phyloP scores from a whole-genome alignment of 495 filamentous ascomycete genomes.

The Aspergillus ostianus region DNA sequence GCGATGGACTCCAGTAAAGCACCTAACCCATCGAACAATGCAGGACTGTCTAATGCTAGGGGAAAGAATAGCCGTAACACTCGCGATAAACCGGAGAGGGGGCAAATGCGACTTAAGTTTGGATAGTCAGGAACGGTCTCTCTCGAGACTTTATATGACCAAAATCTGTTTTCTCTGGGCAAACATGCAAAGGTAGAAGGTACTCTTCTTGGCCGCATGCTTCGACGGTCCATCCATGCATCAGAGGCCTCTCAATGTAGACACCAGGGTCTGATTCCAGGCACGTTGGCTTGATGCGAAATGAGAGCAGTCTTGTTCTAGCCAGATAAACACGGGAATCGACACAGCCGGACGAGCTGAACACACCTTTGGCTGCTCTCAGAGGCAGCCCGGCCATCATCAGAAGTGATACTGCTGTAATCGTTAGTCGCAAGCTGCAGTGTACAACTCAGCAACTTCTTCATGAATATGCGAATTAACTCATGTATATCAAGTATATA shows the following conservation, averaged over 20 bases:
- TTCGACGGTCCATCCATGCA: not conserved
- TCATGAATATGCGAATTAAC: not conserved
- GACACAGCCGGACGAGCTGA: not conserved
- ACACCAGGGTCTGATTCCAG: not conserved
- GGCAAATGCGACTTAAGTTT: constrained; percentile 74
- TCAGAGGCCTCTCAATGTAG: not conserved
- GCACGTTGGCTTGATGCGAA: not conserved
- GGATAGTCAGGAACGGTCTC: constrained; percentile 28
- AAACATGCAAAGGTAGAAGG: no score
- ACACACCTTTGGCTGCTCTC: not conserved
- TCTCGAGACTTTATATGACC: not conserved
- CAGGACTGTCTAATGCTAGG: constrained; percentile 30
- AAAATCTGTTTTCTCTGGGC: no score
- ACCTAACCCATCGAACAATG: constrained; percentile 18
- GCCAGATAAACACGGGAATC: not conserved
- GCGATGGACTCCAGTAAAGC: constrained; percentile 25
- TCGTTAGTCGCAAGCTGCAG: not conserved
- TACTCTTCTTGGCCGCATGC: no score
- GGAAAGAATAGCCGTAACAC: constrained; percentile 30
- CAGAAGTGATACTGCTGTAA: not conserved
- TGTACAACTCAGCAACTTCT: not conserved
- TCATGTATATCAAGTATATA: not conserved
- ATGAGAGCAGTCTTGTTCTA: not conserved
- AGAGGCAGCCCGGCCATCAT: not conserved
- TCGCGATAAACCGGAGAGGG: constrained; percentile 63